Evolutionary conservation across 2,329 filamentous ascomycete species (phyloP), one percentile per base, ranked within the genome.

Genomic region (Diaporthe sp.): DNA sequence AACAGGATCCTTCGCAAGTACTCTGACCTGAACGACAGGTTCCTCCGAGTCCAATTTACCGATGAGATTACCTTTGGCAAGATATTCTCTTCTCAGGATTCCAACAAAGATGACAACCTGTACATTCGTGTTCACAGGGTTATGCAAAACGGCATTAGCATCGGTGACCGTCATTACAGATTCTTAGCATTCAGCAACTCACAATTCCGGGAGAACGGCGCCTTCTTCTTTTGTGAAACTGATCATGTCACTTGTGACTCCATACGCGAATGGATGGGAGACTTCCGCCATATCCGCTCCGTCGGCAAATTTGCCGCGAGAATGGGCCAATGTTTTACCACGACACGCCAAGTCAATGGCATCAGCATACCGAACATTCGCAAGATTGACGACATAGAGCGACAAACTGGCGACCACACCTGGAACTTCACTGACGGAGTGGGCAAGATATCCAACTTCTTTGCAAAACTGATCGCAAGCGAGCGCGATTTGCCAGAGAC

Each of bases 111-210:
- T 77, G 90, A 95, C 75, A 90, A 94, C 73, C 82, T 98, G 0
- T 98, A 94, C 82, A 91, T 91, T 37, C 90, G 95, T 17, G 89
- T 98, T 28, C 91, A 91, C 77, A 89, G 93, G 65, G 90, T 93
- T 0, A 86, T 98, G 80, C 88, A 86, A 60, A 90, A 97, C 73
- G 97, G 97, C 0, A 96, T 99, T 78, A 88, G 88, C 0, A 92
- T 99, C 68, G 97, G 95, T 6, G 94, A 93, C 77, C 92, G 95
- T 10, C 91, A 91, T 75, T 99, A 95, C 83, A 90, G 96, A 79
- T 98, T 98, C 78, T 90, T 99, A 37, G 97, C 96, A 0, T 98
- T 96, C 84, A 96, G 97, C 0, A 98, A 97, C 83, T 98, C 97
- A 0, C 97, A 99, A 80, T 94, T 99, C 76, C 91, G 96, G 71